Percentiles rank a stretch among this genome's conserved stretches.
Conservation (phyloP, 768 basidiomycete genomes). For the Podaxis mareebaensis region DNA sequence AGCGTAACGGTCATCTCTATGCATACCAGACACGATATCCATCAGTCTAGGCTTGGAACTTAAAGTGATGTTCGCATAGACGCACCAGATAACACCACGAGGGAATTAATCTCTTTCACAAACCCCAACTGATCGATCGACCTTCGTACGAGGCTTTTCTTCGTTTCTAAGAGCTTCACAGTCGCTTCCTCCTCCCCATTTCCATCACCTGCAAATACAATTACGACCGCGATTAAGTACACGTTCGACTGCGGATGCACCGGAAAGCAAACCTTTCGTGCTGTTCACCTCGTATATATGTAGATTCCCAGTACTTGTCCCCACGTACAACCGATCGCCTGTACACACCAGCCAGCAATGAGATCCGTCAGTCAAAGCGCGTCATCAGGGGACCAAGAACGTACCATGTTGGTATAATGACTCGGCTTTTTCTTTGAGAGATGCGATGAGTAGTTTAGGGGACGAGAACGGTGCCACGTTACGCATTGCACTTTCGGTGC, state of each 20-base stretch:
- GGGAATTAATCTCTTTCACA: slow-evolving; percentile 81
- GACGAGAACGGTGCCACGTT: slow-evolving; percentile 39
- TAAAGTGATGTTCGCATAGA: not conserved
- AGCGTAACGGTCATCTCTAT: slow-evolving; percentile 75
- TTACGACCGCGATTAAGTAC: slow-evolving; percentile 10
- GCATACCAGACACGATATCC: not conserved
- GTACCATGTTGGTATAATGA: slow-evolving; percentile 47
- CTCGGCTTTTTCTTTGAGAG: slow-evolving; percentile 52
- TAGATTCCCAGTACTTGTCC: slow-evolving; percentile 36
- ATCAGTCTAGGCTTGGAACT: not conserved
- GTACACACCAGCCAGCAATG: not conserved
- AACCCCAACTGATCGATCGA: slow-evolving; percentile 89
- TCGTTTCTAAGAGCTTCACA: slow-evolving; percentile 57
- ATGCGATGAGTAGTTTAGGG: slow-evolving; percentile 35
- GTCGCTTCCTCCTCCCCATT: slow-evolving; percentile 14
- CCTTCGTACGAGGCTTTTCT: slow-evolving; percentile 61
- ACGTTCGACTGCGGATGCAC: not conserved
- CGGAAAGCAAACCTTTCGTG: slow-evolving; percentile 12
- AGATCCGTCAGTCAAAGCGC: slow-evolving; percentile 4
- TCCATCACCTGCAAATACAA: slow-evolving; percentile 27
- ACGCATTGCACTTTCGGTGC: not conserved
- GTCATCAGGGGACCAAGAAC: not conserved
- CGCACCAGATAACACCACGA: slow-evolving; percentile 84
- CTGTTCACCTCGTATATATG: slow-evolving; percentile 32
- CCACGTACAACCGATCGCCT: slow-evolving; percentile 48